Base-by-base conservation (phyloP, 371 early-diverging fungal species). In the Actinomucor elegans region DNA sequence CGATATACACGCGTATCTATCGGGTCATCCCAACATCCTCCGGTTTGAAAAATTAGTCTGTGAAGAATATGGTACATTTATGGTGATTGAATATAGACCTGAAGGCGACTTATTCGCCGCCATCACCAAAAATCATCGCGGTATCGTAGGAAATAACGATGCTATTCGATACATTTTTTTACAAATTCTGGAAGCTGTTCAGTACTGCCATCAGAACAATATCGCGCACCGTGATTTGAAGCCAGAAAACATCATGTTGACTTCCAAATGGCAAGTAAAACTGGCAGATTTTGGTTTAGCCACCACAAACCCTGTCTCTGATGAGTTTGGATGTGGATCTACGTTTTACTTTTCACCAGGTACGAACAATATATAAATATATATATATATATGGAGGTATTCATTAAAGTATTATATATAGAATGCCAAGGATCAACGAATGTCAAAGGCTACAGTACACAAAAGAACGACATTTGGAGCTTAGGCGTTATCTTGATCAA, bases 301-400 rank as follows among this genome's bases (percentile, higher is more conserved):
- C 11, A 90, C 90, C 9, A 74, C 73, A 27, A 82, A 85, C 51
- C 52, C 69, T 10, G 79, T 81, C 29, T 86, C 90, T 4, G 75
- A 71, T 18, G 89, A 89, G 52, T 89, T 88, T 78, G 89, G 87
- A 41, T 90, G 89, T 53, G 90, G 91, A 15, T 88, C 89, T n/a
- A 86, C 88, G 2, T 89, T 90, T 63, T 97, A 97, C 69, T 90
- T 96, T 81, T 91, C 93, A 11, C 97, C 97, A 58, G 84, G 84
- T 84, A 77, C 53, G 33, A 15, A 27, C 11, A 49, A 20, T 21
- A 23, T 34, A 29, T n/a, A n/a, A n/a, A n/a, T n/a, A n/a, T n/a
- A n/a, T n/a, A n/a, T n/a, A n/a, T n/a, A n/a, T n/a, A n/a, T n/a
- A n/a, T n/a, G n/a, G n/a, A n/a, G n/a, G n/a, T n/a, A n/a, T n/a